Conservation (phyloP, 805 yeast species). For the Cyberlindnera japonica region DNA sequence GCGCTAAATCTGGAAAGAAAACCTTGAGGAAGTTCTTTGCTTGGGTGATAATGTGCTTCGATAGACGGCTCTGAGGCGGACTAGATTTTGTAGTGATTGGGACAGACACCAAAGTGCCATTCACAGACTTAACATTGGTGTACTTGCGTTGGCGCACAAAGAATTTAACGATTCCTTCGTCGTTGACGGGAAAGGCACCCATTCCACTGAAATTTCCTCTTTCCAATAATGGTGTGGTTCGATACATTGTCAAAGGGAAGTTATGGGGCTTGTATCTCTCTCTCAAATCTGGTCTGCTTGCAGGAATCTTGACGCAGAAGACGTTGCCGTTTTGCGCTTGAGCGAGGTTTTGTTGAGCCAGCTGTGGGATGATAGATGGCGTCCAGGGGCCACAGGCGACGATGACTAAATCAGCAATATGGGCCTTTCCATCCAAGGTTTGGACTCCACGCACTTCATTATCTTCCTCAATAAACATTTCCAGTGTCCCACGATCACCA, state of each 20-base stretch:
- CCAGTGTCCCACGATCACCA: conserved; percentile 29
- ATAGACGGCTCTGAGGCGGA: conserved; percentile 22
- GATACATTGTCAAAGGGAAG: conserved; percentile 34
- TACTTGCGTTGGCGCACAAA: conserved; percentile 34
- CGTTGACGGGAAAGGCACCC: conserved; percentile 32
- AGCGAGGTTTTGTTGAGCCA: conserved; percentile 29
- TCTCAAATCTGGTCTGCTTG: conserved; percentile 29
- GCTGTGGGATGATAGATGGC: conserved; percentile 15
- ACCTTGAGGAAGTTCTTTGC: conserved; percentile 13
- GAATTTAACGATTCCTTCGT: conserved; percentile 33
- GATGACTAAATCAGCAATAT: conserved; percentile 16
- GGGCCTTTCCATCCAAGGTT: conserved; percentile 26
- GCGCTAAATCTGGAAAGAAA: conserved; percentile 17
- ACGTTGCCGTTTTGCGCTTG: conserved; percentile 37
- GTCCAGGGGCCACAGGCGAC: conserved; percentile 23
- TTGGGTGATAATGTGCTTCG: conserved; percentile 27
- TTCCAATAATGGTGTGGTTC: conserved; percentile 29
- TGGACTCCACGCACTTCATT: conserved; percentile 17
- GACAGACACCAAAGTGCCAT: conserved; percentile 27
- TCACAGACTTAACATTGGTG: conserved; percentile 26
- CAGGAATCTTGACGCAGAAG: conserved; percentile 32
- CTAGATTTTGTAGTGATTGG: conserved; percentile 28
- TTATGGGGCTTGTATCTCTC: conserved; percentile 30
- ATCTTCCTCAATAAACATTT: conserved; percentile 18
- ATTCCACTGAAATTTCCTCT: conserved; percentile 29